Conservation (phyloP, 2,329 filamentous ascomycete species). For the Fusarium solani-melongenae region DNA sequence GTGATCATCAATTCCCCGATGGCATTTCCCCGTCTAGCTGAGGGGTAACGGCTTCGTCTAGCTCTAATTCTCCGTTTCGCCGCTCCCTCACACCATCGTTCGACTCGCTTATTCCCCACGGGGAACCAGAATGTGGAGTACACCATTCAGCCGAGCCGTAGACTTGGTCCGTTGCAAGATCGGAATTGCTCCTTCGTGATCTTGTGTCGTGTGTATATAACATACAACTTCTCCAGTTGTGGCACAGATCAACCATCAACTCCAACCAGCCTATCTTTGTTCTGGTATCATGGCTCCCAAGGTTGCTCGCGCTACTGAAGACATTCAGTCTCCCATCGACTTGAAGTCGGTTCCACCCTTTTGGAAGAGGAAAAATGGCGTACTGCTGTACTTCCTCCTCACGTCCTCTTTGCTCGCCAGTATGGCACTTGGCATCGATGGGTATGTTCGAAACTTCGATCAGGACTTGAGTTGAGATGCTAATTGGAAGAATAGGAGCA, state of each 20-base stretch:
- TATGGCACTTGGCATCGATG: conserved; percentile 55
- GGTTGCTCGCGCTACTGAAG: conserved; percentile 46
- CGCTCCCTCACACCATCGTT: background rate
- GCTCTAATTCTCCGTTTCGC: conserved; percentile 26
- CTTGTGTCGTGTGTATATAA: conserved; percentile 20
- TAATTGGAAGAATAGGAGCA: conserved; percentile 21
- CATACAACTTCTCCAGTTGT: background rate
- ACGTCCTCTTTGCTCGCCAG: conserved; percentile 56
- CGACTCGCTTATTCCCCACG: conserved; percentile 28
- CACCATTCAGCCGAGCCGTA: background rate
- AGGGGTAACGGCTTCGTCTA: background rate
- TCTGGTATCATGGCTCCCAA: conserved; percentile 46
- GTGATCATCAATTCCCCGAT: conserved; percentile 8
- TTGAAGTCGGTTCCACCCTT: conserved; percentile 47
- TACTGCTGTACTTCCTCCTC: conserved; percentile 55
- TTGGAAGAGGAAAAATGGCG: conserved; percentile 54
- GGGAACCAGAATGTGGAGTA: conserved; percentile 25
- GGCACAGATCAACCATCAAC: background rate
- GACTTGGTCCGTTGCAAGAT: background rate
- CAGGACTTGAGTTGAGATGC: rapidly evolving
- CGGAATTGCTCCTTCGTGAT: background rate
- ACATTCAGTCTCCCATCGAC: conserved; percentile 47
- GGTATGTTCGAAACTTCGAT: conserved; percentile 40
- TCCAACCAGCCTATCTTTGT: background rate
- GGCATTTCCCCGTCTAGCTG: background rate